Percentiles rank a stretch among this genome's conserved stretches.
Evolutionary conservation across 2,329 filamentous ascomycete species (phyloP).

Genomic region (Nemania serpens): DNA sequence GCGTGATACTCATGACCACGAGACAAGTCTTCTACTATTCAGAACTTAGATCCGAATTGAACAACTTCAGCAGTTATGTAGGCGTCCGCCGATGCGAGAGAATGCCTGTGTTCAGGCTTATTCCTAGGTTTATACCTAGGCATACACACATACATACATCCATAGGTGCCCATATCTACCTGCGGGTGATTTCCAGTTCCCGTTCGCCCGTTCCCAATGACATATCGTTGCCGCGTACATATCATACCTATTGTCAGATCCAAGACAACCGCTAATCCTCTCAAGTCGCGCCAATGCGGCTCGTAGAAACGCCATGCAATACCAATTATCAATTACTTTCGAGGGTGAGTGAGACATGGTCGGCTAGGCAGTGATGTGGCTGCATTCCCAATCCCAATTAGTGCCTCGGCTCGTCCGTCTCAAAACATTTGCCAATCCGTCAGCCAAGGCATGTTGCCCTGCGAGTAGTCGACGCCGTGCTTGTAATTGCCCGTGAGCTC

Average conservation of each 20-base stretch:
- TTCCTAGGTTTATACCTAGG: not conserved
- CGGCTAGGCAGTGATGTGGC: too few species aligned
- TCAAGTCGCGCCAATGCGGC: not conserved
- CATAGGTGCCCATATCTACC: not conserved
- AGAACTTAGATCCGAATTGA: not conserved
- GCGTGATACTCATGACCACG: not conserved
- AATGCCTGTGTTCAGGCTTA: not conserved
- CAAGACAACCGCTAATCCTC: constrained; percentile 1
- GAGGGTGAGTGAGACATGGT: too few species aligned
- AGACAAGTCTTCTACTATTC: not conserved
- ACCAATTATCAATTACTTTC: not conserved
- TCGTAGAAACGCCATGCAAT: constrained; percentile 19
- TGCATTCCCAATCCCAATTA: too few species aligned
- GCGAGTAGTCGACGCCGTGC: constrained; percentile 60
- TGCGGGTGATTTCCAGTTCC: constrained; percentile 2
- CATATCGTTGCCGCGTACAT: constrained; percentile 12
- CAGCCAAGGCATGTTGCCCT: constrained; percentile 58
- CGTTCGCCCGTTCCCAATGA: constrained; percentile 11
- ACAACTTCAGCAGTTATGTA: not conserved
- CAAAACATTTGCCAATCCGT: constrained; percentile 46
- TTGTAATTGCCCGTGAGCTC: constrained; percentile 68
- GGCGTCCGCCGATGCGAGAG: not conserved
- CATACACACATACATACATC: not conserved
- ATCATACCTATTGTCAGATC: not conserved
- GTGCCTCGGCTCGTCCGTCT: not conserved